Percentiles rank a stretch among this genome's conserved stretches.
Conservation (phyloP, 1,284 basidiomycete species). For the Rhodotorula sp. region DNA sequence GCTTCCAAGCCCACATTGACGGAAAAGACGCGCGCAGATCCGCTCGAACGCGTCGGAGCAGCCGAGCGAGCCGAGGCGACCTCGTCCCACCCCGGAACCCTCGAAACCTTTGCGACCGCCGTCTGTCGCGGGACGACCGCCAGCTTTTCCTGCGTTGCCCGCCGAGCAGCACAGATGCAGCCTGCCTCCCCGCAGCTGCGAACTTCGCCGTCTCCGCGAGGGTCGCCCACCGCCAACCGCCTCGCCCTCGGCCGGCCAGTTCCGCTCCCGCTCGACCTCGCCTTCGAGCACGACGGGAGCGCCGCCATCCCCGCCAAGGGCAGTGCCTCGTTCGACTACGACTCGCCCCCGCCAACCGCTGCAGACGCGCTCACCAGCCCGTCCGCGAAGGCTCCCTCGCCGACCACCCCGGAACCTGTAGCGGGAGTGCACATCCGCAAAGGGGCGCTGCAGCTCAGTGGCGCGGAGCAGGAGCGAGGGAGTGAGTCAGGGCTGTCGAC, state of each 20-base stretch:
- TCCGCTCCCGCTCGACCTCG: constrained; percentile 12
- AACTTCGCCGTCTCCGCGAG: background rate
- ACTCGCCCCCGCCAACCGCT: background rate
- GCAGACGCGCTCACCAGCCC: background rate
- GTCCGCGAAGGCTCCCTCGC: background rate
- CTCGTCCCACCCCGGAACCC: background rate
- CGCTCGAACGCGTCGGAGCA: no score
- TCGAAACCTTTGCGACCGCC: background rate
- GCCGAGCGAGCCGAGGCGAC: no score
- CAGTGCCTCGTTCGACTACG: background rate
- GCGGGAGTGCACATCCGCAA: background rate
- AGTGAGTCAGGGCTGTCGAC: background rate
- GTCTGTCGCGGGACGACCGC: no score
- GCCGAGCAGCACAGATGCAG: background rate
- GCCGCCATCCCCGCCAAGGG: background rate
- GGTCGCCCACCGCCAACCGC: background rate
- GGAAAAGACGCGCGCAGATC: no score
- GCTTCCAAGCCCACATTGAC: no score
- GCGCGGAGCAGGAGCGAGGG: background rate
- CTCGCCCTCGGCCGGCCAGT: background rate
- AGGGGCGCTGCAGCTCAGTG: no score
- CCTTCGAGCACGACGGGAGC: no score
- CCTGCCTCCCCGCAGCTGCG: background rate
- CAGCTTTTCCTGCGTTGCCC: no score
- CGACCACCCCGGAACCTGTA: background rate